Conservation (phyloP, 352 stramenopile genomes). For the Globisporangium solare region DNA sequence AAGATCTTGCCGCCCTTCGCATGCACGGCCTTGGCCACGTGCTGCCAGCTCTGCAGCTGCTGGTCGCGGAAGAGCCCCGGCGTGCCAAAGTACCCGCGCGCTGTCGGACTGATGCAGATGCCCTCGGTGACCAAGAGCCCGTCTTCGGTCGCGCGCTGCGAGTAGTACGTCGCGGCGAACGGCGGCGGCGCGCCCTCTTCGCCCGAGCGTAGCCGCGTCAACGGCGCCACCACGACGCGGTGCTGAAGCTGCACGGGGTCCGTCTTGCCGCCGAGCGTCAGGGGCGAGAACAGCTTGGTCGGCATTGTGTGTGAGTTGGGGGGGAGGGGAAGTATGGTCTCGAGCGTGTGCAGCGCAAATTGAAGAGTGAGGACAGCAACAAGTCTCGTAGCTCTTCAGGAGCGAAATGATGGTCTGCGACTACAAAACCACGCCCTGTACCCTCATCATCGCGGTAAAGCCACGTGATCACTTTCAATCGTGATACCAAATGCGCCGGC, state of each 20-base stretch:
- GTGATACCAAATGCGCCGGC: no score
- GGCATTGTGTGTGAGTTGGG: no score
- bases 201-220: slow-evolving; percentile 37
- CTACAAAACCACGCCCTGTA: no score
- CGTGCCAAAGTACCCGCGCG: slow-evolving; percentile 32
- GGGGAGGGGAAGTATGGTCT: no score
- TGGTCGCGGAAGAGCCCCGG: slow-evolving; percentile 44
- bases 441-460: no score
- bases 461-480: no score
- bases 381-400: no score
- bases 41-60: slow-evolving; percentile 54
- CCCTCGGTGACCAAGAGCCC: slow-evolving; percentile 63
- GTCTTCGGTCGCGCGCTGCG: slow-evolving; percentile 44
- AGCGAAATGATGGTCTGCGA: no score
- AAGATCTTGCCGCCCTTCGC: slow-evolving; percentile 72
- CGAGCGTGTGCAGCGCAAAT: no score
- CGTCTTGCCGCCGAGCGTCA: slow-evolving; percentile 35
- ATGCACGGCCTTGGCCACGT: slow-evolving; percentile 65
- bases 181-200: slow-evolving; percentile 29
- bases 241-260: slow-evolving; percentile 37
- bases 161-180: slow-evolving; percentile 57
- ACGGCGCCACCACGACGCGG: slow-evolving; percentile 62
- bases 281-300: slow-evolving; percentile 38
- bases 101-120: slow-evolving; percentile 40
- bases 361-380: no score